These are phyloP conservation scores for Piper betle DNA, from an alignment of 164 flowering plant genomes.

Conservation along the genomic window DNA sequence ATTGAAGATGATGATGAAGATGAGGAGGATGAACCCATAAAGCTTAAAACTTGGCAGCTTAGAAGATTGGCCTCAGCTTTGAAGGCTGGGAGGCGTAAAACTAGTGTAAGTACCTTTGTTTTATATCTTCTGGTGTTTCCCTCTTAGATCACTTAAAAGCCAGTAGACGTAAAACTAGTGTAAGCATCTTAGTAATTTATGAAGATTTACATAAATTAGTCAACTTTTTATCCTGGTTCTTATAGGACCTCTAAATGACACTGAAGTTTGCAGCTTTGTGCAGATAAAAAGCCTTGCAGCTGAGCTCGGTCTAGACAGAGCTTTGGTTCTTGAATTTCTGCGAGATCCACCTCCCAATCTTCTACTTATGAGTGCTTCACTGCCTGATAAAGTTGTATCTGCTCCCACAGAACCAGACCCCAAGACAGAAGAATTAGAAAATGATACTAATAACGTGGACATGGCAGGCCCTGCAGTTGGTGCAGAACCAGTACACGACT, in stretches of 20 bases:
- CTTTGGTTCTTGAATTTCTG: slow-evolving; percentile 72
- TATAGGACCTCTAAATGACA: neutral
- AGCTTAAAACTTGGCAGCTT: slow-evolving; percentile 86
- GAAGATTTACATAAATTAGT: neutral
- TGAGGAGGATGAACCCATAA: slow-evolving; percentile 40
- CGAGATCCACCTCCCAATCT: slow-evolving; percentile 87
- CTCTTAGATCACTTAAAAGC: neutral
- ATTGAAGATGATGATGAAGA: slow-evolving; percentile 38
- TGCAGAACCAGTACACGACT: slow-evolving; percentile 20
- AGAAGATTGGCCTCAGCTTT: slow-evolving; percentile 68
- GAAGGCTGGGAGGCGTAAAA: slow-evolving; percentile 81
- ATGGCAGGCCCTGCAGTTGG: slow-evolving; percentile 10
- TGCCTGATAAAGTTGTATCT: slow-evolving; percentile 56
- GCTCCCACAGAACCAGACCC: slow-evolving; percentile 13
- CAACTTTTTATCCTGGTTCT: neutral
- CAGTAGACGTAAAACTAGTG: no score
- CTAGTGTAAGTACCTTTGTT: slow-evolving; percentile 30
- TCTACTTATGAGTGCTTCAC: slow-evolving; percentile 63
- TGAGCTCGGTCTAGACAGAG: slow-evolving; percentile 83
- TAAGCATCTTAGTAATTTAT: no score
- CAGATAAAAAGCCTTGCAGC: slow-evolving; percentile 85
- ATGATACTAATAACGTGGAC: slow-evolving; percentile 11
- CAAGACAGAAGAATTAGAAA: slow-evolving; percentile 13
- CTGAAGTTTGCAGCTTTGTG: neutral
- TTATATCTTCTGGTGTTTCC: neutral